Evolutionary conservation across 2,329 filamentous ascomycete species (phyloP), one percentile per base, ranked within the genome.

Genomic region (Aspergillus calidoustus): DNA sequence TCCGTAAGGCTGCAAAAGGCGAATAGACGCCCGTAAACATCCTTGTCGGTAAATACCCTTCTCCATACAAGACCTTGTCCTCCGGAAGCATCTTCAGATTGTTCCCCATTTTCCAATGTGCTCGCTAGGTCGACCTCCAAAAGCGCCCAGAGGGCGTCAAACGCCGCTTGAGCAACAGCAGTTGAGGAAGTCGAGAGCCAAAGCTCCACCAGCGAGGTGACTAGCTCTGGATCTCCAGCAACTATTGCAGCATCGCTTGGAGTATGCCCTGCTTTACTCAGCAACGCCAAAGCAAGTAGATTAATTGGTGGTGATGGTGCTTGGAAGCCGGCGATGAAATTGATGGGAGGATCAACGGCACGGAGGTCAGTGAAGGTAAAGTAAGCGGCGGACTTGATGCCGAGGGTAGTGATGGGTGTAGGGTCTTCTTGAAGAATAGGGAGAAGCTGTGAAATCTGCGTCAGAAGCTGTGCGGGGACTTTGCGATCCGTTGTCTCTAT

Each of bases 31-130:
- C 77, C 78, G 66, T 87, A 87, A 7, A 89, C 81, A 68, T 87
- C 81, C 61, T 79, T 82, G 64, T 89, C 87, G 2, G 81, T 80
- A 67, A 89, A 89, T 0, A 89, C 66, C 19, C 87, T 82, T 69
- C 86, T 83, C 87, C 86, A 89, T 69, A 89, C 78, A 1, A 87
- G 74, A 0, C 83, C 83, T 64, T 84, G 82, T 4, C 82, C 81
- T 68, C 63, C 66, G 54, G 68, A 68, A 7, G 60, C 57, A 13
- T 71, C 69, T 41, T 70, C 67, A 8, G 59, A 50, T 3, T 65
- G 60, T 61, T 68, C 70, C 17, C 64, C 67, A 55, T 69, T 71
- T 61, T 76, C 70, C 54, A 70, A 65, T 22, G 68, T 69, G 59
- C 67, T 77, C 25, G 72, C 70, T 48, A 80, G 74, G 56, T 86